Evolutionary conservation across 2,329 filamentous ascomycete species (phyloP).

Genomic region (Fusarium sp.): DNA sequence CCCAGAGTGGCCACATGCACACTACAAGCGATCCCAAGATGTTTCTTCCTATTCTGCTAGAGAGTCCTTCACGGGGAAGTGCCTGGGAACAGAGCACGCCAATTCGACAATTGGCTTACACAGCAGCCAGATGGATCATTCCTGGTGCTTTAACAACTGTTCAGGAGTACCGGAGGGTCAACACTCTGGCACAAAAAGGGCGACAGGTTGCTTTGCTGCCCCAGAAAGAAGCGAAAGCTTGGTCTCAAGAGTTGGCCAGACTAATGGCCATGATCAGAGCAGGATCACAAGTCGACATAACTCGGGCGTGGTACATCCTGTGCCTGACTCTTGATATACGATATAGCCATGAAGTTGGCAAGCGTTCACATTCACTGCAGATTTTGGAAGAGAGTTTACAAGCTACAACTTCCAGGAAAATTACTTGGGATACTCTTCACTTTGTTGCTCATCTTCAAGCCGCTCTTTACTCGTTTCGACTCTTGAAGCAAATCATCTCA

Average conservation of each 20-base stretch:
- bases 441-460: slow-evolving; percentile 69
- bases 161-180: slow-evolving; percentile 52
- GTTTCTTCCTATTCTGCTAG: slow-evolving; percentile 72
- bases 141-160: slow-evolving; percentile 31
- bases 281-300: background rate
- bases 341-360: slow-evolving; percentile 43
- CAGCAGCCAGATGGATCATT: slow-evolving; percentile 49
- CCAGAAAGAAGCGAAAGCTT: background rate
- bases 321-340: slow-evolving; percentile 43
- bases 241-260: slow-evolving; percentile 30
- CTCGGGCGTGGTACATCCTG: slow-evolving; percentile 40
- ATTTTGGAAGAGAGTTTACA: slow-evolving; percentile 31
- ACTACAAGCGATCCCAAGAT: slow-evolving; percentile 51
- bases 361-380: slow-evolving; percentile 38
- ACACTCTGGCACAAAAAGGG: slow-evolving; percentile 43
- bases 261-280: slow-evolving; percentile 26
- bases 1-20: slow-evolving; percentile 10
- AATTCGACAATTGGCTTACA: slow-evolving; percentile 65
- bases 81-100: slow-evolving; percentile 64
- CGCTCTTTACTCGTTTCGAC: slow-evolving; percentile 68
- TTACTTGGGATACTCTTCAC: slow-evolving; percentile 68
- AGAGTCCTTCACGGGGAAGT: slow-evolving; percentile 63
- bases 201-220: slow-evolving; percentile 34
- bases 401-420: background rate
- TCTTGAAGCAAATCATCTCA: slow-evolving; percentile 51